phyloP scores from a whole-genome alignment of 1,139 yeast genomes.

The Candida glucosophila region DNA sequence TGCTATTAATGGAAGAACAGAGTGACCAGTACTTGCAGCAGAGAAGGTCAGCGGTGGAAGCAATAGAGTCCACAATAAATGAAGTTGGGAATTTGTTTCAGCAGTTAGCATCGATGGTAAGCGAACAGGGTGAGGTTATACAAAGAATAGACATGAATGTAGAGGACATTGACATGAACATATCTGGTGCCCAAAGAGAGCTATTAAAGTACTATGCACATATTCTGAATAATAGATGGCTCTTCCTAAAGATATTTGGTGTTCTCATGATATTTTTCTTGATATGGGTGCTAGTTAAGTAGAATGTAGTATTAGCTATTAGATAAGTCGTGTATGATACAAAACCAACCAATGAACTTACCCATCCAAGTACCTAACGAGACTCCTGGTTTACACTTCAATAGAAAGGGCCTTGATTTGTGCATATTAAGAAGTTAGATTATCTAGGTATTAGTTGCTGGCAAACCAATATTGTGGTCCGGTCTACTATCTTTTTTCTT shows the following conservation, averaged over 20 bases:
- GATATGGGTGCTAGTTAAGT: constrained; percentile 72
- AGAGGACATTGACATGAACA: constrained; percentile 84
- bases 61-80: constrained; percentile 90
- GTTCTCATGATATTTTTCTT: constrained; percentile 70
- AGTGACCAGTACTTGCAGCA: constrained; percentile 68
- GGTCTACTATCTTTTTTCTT: no score
- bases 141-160: constrained; percentile 94
- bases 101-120: constrained; percentile 94
- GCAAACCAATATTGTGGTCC: no score
- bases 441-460: no score
- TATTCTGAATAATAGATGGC: constrained; percentile 86
- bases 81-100: constrained; percentile 94
- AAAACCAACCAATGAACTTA: no score
- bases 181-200: constrained; percentile 91
- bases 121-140: constrained; percentile 93
- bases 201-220: constrained; percentile 82
- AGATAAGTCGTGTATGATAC: no score
- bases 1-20: constrained; percentile 69
- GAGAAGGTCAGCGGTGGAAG: constrained; percentile 85
- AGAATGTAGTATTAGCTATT: no score
- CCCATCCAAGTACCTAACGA: no score
- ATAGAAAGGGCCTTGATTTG: no score
- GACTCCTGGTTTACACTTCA: no score
- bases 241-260: constrained; percentile 84
- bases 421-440: no score